Percentiles rank a stretch among this genome's conserved stretches.
Evolutionary conservation across 352 stramenopile genomes (phyloP).

Genomic region (Peronospora farinosa): DNA sequence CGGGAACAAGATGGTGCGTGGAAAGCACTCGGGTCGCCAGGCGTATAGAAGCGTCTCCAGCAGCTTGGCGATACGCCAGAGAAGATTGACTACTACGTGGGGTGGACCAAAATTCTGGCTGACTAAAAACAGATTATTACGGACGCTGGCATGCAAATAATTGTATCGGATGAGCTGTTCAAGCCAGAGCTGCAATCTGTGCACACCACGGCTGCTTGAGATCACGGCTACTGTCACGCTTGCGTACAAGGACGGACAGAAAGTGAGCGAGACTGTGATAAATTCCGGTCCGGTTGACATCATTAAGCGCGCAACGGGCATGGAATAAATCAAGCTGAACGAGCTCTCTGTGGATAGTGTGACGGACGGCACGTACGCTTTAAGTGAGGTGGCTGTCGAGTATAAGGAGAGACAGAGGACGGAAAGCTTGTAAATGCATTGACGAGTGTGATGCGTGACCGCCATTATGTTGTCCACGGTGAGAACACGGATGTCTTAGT

Average conservation of each 20-base stretch:
- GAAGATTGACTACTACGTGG: slow-evolving; percentile 87
- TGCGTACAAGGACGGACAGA: slow-evolving; percentile 81
- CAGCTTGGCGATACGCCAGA: slow-evolving; percentile 85
- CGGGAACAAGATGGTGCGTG: slow-evolving; percentile 89
- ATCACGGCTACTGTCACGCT: slow-evolving; percentile 86
- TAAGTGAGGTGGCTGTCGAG: slow-evolving; percentile 85
- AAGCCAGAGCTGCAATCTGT: slow-evolving; percentile 85
- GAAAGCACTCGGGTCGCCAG: slow-evolving; percentile 86
- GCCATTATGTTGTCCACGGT: slow-evolving; percentile 85
- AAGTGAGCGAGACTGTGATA: slow-evolving; percentile 87
- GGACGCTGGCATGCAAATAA: slow-evolving; percentile 87
- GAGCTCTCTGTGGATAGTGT: slow-evolving; percentile 86
- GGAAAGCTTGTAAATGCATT: slow-evolving; percentile 81
- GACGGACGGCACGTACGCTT: slow-evolving; percentile 78
- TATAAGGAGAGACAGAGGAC: slow-evolving; percentile 43
- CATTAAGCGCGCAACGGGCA: slow-evolving; percentile 78
- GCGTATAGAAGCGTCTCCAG: slow-evolving; percentile 87
- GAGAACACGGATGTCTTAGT: slow-evolving; percentile 88
- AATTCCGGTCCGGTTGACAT: slow-evolving; percentile 82
- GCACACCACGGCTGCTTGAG: slow-evolving; percentile 87
- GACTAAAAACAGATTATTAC: slow-evolving; percentile 90
- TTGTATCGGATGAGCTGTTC: slow-evolving; percentile 86
- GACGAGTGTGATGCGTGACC: slow-evolving; percentile 68
- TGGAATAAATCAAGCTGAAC: slow-evolving; percentile 79
- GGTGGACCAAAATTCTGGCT: slow-evolving; percentile 88